Conservation (phyloP, 768 basidiomycete genomes). For the Holtermanniella nyarrowii region DNA sequence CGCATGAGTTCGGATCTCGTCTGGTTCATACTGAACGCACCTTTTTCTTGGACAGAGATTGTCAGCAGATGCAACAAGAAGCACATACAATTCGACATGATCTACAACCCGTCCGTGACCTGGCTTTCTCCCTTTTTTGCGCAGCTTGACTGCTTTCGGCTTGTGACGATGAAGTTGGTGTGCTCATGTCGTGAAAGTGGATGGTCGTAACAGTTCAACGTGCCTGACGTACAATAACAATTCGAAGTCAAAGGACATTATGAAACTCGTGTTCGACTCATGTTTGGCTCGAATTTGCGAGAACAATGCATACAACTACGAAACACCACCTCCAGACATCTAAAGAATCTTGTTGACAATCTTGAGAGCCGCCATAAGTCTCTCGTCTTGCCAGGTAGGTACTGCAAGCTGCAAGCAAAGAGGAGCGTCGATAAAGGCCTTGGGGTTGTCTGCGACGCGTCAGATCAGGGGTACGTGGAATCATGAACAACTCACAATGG, state of each 20-base stretch:
- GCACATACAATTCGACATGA: neutral
- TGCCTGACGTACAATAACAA: no score
- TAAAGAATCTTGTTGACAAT: neutral
- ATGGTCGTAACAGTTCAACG: no score
- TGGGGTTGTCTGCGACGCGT: constrained; percentile 3
- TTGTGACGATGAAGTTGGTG: neutral
- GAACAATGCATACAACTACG: no score
- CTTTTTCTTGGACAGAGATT: neutral
- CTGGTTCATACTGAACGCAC: no score
- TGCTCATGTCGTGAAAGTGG: no score
- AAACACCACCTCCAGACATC: no score
- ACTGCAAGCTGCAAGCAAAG: neutral
- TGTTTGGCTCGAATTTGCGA: no score
- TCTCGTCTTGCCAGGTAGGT: neutral
- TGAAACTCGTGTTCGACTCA: no score
- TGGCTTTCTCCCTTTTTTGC: neutral
- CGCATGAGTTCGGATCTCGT: neutral
- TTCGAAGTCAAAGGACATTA: no score
- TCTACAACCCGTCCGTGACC: neutral
- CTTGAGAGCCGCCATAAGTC: neutral
- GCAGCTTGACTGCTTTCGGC: no score
- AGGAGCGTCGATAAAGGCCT: neutral
- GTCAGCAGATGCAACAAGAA: neutral
- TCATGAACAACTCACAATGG: neutral
- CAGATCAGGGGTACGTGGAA: neutral